Conservation (phyloP, 1,139 yeast genomes). For the Protomyces arabidopsidicola region DNA sequence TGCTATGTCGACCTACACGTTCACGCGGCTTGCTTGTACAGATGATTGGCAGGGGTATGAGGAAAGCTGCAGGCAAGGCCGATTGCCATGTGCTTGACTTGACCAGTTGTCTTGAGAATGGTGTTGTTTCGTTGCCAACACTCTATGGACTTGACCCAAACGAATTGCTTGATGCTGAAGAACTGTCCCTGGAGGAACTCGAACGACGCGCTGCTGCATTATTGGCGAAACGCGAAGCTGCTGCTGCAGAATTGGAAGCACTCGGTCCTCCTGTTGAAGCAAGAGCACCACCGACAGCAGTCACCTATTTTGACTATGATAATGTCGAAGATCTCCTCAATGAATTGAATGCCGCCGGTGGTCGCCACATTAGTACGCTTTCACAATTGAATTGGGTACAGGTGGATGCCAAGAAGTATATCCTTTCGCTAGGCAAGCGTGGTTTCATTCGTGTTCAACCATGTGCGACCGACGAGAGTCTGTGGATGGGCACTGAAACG, state of each 20-base stretch:
- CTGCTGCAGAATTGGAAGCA: constrained; percentile 3
- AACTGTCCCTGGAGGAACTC: constrained; percentile 8
- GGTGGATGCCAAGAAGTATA: constrained; percentile 15
- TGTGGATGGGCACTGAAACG: constrained; percentile 19
- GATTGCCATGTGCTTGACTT: constrained; percentile 75
- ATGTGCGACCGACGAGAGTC: not conserved
- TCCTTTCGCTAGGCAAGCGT: constrained; percentile 6
- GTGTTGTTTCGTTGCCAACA: constrained; percentile 60
- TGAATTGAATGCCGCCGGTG: constrained; percentile 16
- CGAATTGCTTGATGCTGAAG: constrained; percentile 27
- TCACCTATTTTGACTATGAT: constrained; percentile 26
- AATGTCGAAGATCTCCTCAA: constrained; percentile 23
- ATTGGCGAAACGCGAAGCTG: constrained; percentile 3
- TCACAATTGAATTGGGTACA: constrained; percentile 22
- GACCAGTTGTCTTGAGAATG: constrained; percentile 57
- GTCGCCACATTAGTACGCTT: constrained; percentile 5
- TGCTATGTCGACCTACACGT: constrained; percentile 75
- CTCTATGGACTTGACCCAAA: constrained; percentile 50
- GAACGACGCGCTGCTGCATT: constrained; percentile 20
- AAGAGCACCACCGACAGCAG: constrained; percentile 1
- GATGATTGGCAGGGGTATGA: constrained; percentile 87
- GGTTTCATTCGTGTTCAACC: constrained; percentile 10
- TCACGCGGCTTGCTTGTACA: constrained; percentile 70
- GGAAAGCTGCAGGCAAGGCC: constrained; percentile 57
- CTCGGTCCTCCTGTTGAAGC: constrained; percentile 3